Evolutionary conservation across 23 red algal species (phyloP), one percentile per base, ranked within the genome.

Genomic region (Gracilaria domingensis): DNA sequence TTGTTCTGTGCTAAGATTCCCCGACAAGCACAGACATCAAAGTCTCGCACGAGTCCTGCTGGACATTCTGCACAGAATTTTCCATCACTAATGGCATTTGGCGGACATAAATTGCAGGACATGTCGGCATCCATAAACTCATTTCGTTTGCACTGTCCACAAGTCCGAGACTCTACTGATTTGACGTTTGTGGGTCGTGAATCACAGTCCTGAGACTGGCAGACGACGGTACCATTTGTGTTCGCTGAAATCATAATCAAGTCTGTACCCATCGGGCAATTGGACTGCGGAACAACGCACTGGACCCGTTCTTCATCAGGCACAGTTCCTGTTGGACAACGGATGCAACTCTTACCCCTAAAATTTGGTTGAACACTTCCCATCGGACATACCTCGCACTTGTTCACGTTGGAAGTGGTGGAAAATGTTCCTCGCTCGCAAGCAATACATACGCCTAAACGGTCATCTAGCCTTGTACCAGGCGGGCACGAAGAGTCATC

Each of bases 1-100:
- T 51, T 77, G 42, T 77, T 77, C 72, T 77, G 72, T 29, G 72
- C 72, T 2, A 77, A 17, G 45, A 51, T 20, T 49, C 72, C 72
- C 9, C 72, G 72, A 30, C 72, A 77, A 51, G 72, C 72, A 30
- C 72, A 77, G 23, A n/a, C 34, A n/a, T 77, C 72, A 1, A 24
- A 40, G 34, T 77, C 72, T 13, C 72, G 72, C 38, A 50, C 23
- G 26, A 77, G 25, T 51, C 72, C 72, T 1, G 21, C 0, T n/a
- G 40, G 40, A 26, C 72, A 77, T 77, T n/a, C 8, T 30, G 50
- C 72, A 23, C 72, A 77, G 38, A 50, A 77, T 42, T 50, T 77
- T 51, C 72, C 72, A 51, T 77, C 72, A 20, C 72, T 77, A 12
- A 51, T 30, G 20, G 72, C 26, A 51, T 77, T 30, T 8, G 23